Evolutionary conservation across 2,329 filamentous ascomycete genomes (phyloP).

Genomic region (Epichloe festucae): DNA sequence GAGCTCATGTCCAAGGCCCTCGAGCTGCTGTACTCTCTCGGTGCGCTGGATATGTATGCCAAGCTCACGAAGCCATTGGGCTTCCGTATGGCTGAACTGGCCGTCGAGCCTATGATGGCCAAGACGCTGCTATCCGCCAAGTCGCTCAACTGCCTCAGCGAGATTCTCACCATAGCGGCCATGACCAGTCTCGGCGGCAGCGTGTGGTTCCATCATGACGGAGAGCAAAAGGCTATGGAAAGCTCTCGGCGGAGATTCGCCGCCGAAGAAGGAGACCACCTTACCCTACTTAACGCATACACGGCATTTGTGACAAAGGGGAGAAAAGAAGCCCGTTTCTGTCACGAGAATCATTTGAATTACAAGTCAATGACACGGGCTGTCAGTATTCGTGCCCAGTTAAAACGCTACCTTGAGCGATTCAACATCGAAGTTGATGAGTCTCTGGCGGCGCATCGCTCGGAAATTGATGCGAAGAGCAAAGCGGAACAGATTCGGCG

Average conservation of each 20-base stretch:
- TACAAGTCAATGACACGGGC: slow-evolving; percentile 73
- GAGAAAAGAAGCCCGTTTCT: slow-evolving; percentile 71
- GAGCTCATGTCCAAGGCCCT: slow-evolving; percentile 76
- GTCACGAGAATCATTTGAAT: slow-evolving; percentile 75
- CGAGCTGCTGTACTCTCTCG: slow-evolving; percentile 76
- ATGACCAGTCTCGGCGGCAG: slow-evolving; percentile 82
- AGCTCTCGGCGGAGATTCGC: slow-evolving; percentile 69
- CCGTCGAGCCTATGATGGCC: slow-evolving; percentile 90
- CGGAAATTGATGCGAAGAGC: slow-evolving; percentile 16
- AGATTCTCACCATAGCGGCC: slow-evolving; percentile 82
- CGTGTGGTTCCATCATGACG: slow-evolving; percentile 72
- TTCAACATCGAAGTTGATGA: slow-evolving; percentile 64
- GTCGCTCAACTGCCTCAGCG: slow-evolving; percentile 65
- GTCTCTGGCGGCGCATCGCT: slow-evolving; percentile 29
- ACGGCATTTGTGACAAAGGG: slow-evolving; percentile 75
- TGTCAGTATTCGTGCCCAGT: slow-evolving; percentile 73
- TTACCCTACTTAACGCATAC: slow-evolving; percentile 89
- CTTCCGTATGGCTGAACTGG: slow-evolving; percentile 79
- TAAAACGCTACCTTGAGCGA: slow-evolving; percentile 75
- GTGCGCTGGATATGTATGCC: slow-evolving; percentile 77
- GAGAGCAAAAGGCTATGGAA: slow-evolving; percentile 63
- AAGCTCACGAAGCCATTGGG: slow-evolving; percentile 86
- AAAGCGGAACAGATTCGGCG: slow-evolving; percentile 64
- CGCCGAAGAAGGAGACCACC: slow-evolving; percentile 83
- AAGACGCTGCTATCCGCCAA: slow-evolving; percentile 69